phyloP scores from a whole-genome alignment of 2,329 filamentous ascomycete species.

The Calonectria fujianensis region DNA sequence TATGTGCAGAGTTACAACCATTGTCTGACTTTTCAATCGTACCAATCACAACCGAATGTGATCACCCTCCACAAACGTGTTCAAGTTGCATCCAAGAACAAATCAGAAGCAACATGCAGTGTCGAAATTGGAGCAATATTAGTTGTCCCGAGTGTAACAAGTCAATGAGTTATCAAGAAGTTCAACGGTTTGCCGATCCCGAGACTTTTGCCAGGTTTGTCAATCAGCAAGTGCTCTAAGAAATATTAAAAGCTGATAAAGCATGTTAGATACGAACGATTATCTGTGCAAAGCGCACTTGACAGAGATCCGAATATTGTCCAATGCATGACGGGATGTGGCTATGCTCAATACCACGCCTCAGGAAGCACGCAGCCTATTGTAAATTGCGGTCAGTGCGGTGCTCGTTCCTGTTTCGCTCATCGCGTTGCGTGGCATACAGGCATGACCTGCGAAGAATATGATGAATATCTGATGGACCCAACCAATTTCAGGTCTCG shows the following conservation, averaged over 20 bases:
- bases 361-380: slow-evolving; percentile 12
- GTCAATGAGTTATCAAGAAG: not conserved
- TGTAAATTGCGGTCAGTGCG: not conserved
- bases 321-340: not conserved
- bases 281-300: not conserved
- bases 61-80: slow-evolving; percentile 4
- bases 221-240: too few species aligned
- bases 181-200: slow-evolving; percentile 3
- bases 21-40: not conserved
- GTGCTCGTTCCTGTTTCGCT: slow-evolving; percentile 9
- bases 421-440: slow-evolving; percentile 15
- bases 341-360: slow-evolving; percentile 7
- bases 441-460: slow-evolving; percentile 6
- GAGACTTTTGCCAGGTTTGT: slow-evolving; percentile 25
- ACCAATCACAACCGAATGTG: not conserved
- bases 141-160: slow-evolving; percentile 12
- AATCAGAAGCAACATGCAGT: slow-evolving; percentile 19
- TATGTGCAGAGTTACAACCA: not conserved
- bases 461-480: not conserved
- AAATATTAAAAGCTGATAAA: not conserved
- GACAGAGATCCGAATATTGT: slow-evolving; percentile 1
- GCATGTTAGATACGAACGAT: not conserved
- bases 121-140: slow-evolving; percentile 1
- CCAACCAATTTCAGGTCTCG: slow-evolving; percentile 15
- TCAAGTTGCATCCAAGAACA: not conserved